Base-by-base conservation (phyloP, 192 early-diverging fungal genomes). In the Linnemannia exigua region DNA sequence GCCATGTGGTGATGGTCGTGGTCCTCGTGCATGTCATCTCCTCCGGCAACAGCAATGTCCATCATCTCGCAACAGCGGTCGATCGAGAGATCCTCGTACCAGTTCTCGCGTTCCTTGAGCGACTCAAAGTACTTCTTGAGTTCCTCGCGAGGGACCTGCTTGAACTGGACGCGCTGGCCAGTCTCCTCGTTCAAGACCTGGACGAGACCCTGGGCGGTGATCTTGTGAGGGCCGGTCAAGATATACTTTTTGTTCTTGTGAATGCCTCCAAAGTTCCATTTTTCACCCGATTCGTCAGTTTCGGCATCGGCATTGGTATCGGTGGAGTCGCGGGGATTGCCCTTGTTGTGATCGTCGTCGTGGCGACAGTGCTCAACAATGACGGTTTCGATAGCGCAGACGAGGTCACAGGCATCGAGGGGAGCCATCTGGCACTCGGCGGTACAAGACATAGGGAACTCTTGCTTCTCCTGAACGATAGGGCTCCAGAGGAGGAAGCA, bases 241-340 rank as follows among this genome's bases (percentile, higher is more conserved):
- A 70, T 82, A 54, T 82, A 82, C 75, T 38, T 54, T 46, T 82
- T 82, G 70, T 82, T 82, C 52, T 46, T 75, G 37, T 77, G 70
- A 19, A 82, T 72, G 3, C 35, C 28, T 47, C 28, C 61, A 19
- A 28, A 22, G 22, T 66, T 20, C 8, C 31, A 48, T 5, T 36
- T 16, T 37, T 71, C 46, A 15, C 9, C 14, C 17, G 7, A n/a
- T n/a, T n/a, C n/a, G 5, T 63, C 38, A 38, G 9, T 28, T 9
- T 76, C 41, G 6, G 22, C 22, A 17, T n/a, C n/a, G n/a, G n/a
- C n/a, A n/a, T n/a, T n/a, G n/a, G n/a, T n/a, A n/a, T n/a, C n/a
- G n/a, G n/a, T n/a, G n/a, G n/a, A n/a, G n/a, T 25, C 35, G 20
- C 16, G 61, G 47, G 54, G 51, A 0, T 74, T 47, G 20, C 19